Base-by-base conservation (phyloP, 306 rosid species). In the Gynostemma pentaphyllum region DNA sequence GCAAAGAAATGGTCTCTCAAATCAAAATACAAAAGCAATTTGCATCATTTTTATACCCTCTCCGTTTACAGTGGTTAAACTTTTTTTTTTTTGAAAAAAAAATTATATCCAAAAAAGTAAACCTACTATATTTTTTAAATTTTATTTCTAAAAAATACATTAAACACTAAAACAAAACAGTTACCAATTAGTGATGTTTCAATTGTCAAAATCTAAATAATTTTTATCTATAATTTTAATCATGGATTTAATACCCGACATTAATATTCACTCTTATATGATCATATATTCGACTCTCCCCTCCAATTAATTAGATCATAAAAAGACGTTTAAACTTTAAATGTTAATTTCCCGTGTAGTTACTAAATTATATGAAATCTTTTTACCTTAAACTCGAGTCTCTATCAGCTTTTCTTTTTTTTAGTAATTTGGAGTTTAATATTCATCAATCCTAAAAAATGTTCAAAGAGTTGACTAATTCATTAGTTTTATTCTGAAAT, bases 1-100 rank as follows among this genome's bases (percentile, higher is more conserved):
- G 39, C 39, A 66, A n/a, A 47, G 54, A 50, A 57, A 66, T 70
- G 62, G 62, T 55, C 62, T 55, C 42, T 55, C 24, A 55, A n/a
- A 8, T 55, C 62, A 55, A 55, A 55, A 55, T 8, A 55, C 62
- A 55, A 28, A 29, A 53, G 5, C 40, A 29, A 53, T 40, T 53
- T 52, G 14, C 23, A 53, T 53, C 59, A 26, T 32, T 32, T 37
- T 14, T 52, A 52, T 52, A 51, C 21, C 39, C 12, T 53, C 60
- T 39, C 60, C 15, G 37, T 10, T 52, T 9, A 53, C 12, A 27
- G 15, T 1, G 5, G 2, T 4, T 16, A 0, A 45, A 0, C 1
- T 5, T 45, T 45, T 16, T 45, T 45, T 0, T n/a, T 45, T 45
- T 45, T 5, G n/a, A n/a, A n/a, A n/a, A n/a, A n/a, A n/a, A n/a